Base-by-base conservation (phyloP, 2,329 filamentous ascomycete genomes). In the Epicoccum sorghinum region DNA sequence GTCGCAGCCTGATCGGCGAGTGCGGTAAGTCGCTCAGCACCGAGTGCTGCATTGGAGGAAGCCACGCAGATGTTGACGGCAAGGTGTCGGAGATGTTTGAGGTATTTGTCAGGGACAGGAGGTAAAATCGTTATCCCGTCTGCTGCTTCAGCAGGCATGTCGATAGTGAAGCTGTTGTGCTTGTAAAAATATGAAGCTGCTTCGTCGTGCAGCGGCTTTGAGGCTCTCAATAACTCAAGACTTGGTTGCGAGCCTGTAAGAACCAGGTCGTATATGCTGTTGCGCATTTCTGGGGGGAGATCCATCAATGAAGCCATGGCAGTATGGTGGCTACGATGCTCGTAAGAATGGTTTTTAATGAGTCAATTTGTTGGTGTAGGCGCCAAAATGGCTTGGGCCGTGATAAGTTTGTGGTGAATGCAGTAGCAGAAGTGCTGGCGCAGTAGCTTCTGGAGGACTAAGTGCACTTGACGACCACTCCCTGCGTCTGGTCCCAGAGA, bases 121-220 rank as follows among this genome's bases (percentile, higher is more conserved):
- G 50, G 39, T 12, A 47, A 22, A 22, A 39, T 35, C 1, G 37
- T 32, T 8, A 37, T 43, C 6, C 23, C 27, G 27, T 6, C 7
- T 13, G 29, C 18, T 18, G 29, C 18, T 18, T 58, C 59, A 37
- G 61, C 52, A 29, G 27, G 27, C 9, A 29, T 6, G 27, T 9
- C 61, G 44, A 64, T 18, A 12, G 12, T 24, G 22, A 65, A 58
- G 22, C 25, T 1, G 29, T 57, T 62, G 10, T 62, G 39, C 23
- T 65, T 50, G 55, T 68, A 68, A 39, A 65, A 68, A 51, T 63
- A 62, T 7, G 66, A 62, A 1, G 61, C 47, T 7, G 59, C 55
- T 47, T 70, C 66, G 3, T 54, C 6, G 29, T 66, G 58, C 3
- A 68, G 7, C 18, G 55, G 47, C 27, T 52, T 55, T 14, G 59